phyloP scores from a whole-genome alignment of 225 moss, liverwort and hornwort species.

The Sphagnum contortum region DNA sequence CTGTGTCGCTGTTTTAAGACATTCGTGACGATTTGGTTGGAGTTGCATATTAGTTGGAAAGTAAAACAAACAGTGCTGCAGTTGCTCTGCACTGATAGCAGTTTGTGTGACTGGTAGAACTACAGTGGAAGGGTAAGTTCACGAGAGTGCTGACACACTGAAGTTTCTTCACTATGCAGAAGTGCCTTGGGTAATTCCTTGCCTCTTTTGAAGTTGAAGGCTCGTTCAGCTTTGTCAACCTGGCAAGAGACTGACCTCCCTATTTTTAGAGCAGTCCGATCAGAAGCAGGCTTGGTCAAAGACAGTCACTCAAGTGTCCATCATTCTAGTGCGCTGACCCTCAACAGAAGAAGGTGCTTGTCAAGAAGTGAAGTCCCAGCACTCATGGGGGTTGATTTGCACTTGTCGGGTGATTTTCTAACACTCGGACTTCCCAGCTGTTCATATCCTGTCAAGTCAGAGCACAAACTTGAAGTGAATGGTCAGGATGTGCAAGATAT shows the following conservation, averaged over 20 bases:
- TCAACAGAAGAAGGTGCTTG: constrained; percentile 33
- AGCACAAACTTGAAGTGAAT: constrained; percentile 21
- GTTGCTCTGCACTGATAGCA: no score
- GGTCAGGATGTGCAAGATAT: constrained; percentile 21
- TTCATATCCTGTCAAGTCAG: constrained; percentile 22
- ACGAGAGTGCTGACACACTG: neutral
- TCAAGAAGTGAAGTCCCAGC: constrained; percentile 36
- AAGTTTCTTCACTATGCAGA: constrained; percentile 26
- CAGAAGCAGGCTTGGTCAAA: constrained; percentile 23
- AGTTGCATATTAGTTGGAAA: no score
- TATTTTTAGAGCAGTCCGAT: constrained; percentile 5
- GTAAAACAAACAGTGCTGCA: no score
- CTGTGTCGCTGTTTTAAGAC: no score
- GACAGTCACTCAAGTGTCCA: constrained; percentile 46
- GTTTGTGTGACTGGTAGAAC: no score
- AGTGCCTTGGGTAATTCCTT: constrained; percentile 55
- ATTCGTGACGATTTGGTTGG: no score
- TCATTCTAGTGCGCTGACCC: constrained; percentile 43
- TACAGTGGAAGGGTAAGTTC: neutral
- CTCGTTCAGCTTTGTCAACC: constrained; percentile 22
- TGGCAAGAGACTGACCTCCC: constrained; percentile 48
- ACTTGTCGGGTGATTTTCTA: constrained; percentile 37
- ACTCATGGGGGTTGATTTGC: constrained; percentile 16
- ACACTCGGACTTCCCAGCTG: constrained; percentile 39
- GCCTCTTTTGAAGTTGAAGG: constrained; percentile 41